Base-by-base conservation (phyloP, 2,329 filamentous ascomycete species). In the Trichoderma sp. region DNA sequence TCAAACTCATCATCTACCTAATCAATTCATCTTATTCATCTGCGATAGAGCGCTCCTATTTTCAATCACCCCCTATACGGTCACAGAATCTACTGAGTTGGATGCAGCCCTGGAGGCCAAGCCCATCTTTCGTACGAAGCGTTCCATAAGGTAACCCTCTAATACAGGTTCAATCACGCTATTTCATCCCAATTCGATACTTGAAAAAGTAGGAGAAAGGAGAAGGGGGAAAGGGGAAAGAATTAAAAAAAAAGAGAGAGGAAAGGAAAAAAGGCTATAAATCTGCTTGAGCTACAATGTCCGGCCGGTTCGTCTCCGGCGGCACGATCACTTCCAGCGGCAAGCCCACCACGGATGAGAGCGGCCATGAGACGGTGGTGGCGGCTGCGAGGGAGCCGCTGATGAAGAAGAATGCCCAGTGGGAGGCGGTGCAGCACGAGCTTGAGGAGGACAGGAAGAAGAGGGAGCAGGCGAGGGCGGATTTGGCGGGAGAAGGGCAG, bases 341-440 rank as follows among this genome's bases (percentile, higher is more conserved):
- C 46, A 72, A 76, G 59, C 67, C 69, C 46, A 54, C 72, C 56
- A 74, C 75, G 65, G 73, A 75, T 68, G 72, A 69, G 11, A 64
- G 63, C 5, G 26, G 49, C 59, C 71, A 68, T 8, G 66, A 66
- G 4, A 26, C 56, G 8, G 69, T 66, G 30, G 66, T 55, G 16
- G n/a, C 21, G 32, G 66, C 69, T 69, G 78, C 30, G 60, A 63
- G 65, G 64, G 73, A 34, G 67, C 70, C 59, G 21, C 52, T 67
- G 24, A 39, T 64, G 59, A 61, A 56, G 46, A 76, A 73, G 70
- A 73, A 75, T 43, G 75, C 77, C 39, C 88, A 88, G 69, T 93
- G 91, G 90, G 85, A 87, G 72, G 81, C 83, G 39, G 90, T 90
- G 14, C 87, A 91, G 77, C 80, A 82, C 56, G 86, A 91, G 71